Evolutionary conservation across 371 early-diverging fungal genomes (phyloP), one percentile per base, ranked within the genome.

Genomic region (Furculomyces boomerangus): DNA sequence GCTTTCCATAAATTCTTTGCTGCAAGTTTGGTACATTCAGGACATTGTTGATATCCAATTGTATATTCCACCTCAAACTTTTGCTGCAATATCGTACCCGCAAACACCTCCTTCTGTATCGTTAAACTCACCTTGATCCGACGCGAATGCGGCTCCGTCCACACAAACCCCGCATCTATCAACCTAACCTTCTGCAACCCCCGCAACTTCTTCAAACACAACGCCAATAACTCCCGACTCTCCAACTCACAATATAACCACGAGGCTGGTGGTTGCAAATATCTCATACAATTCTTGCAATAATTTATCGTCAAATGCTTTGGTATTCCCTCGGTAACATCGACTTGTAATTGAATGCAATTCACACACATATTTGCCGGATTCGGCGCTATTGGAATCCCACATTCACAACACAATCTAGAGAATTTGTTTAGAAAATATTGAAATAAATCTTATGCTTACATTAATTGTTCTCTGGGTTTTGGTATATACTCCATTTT

Each of bases 1-100:
- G 96, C 93, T 65, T 90, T 91, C 99, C 99, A 99, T 5, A 91
- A 96, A 63, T 98, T 90, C 69, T 99, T 90, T 5, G 99, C 99
- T 74, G 90, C 95, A 30, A 95, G 81, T 55, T 93, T 83, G 27
- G 90, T 84, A 76, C 99, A 99, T 70, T 95, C 97, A 50, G 88
- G 83, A 69, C 99, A 99, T 67, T 96, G 93, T 71, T 91, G 94
- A 59, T 79, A 76, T 22, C 81, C 75, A 22, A 99, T 91, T 27
- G 87, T 78, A 64, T 79, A 97, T 70, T 93, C 94, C n/a, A 99
- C 90, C 62, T 90, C 86, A 62, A 93, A 88, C 13, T 86, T 78
- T 70, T 98, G 97, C 65, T 96, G 96, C 58, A 97, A 65, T 56
- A 94, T 90, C 0, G 94, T 91, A 35, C 84, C 82, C 13, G 92